Conservation (phyloP, 2,329 filamentous ascomycete genomes). For the Pseudofabraea citricarpa region DNA sequence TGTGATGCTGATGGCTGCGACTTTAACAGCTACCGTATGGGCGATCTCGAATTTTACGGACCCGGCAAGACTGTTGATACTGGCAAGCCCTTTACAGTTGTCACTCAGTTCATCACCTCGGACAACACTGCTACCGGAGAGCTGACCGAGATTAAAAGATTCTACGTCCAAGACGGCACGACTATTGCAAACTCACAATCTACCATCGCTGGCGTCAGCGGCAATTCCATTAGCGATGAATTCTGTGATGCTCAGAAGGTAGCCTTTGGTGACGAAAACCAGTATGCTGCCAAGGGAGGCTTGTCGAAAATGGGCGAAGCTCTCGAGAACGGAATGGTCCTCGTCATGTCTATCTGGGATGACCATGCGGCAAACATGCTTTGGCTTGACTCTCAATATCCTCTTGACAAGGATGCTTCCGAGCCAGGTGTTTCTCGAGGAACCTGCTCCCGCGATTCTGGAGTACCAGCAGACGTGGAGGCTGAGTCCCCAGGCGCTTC, state of each 20-base stretch:
- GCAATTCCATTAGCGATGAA: conserved; percentile 49
- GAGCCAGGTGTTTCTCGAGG: conserved; percentile 48
- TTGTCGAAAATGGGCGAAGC: conserved; percentile 49
- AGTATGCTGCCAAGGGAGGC: conserved; percentile 52
- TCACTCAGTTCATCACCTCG: conserved; percentile 54
- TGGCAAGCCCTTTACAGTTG: conserved; percentile 47
- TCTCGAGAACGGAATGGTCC: conserved; percentile 52
- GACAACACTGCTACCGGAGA: conserved; percentile 44
- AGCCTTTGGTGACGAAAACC: conserved; percentile 48
- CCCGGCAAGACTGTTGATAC: conserved; percentile 47
- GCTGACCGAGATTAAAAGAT: conserved; percentile 48
- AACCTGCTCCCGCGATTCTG: conserved; percentile 46
- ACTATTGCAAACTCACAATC: conserved; percentile 46
- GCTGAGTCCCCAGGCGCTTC: conserved; percentile 37
- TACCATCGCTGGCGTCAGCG: conserved; percentile 38
- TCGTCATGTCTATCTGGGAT: conserved; percentile 58
- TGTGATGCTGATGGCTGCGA: conserved; percentile 61
- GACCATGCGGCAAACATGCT: conserved; percentile 63
- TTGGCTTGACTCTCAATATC: conserved; percentile 69
- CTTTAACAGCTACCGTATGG: conserved; percentile 57
- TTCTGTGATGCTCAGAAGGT: conserved; percentile 54
- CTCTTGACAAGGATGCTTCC: conserved; percentile 37
- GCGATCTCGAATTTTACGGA: conserved; percentile 51
- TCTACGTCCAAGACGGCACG: conserved; percentile 51
- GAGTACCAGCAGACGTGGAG: conserved; percentile 46